Evolutionary conservation across 2,329 filamentous ascomycete genomes (phyloP), one percentile per base, ranked within the genome.

Genomic region (Neonectria hederae): DNA sequence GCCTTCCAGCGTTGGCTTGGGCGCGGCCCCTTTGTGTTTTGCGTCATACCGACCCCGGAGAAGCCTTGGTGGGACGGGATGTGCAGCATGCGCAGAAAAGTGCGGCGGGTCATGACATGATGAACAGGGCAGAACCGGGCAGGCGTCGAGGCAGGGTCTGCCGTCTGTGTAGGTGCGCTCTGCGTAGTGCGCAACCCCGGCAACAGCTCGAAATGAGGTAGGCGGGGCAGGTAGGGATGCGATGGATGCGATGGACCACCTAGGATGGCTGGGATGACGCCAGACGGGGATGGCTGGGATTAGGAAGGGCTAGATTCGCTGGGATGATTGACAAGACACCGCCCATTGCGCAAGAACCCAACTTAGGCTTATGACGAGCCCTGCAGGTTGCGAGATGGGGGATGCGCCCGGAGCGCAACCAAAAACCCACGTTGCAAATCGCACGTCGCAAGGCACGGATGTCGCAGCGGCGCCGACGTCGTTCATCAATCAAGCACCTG

Each of bases 21-120:
- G 38, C 55, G 64, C 60, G 55, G 65, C 62, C 62, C 56, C 54
- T 66, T 72, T 74, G 72, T 67, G 71, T 74, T 66, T 72, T 74
- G 72, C 70, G 72, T 74, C 72, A 74, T 74, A 68, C 65, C 65
- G 59, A 71, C 62, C 59, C 56, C 60, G 28, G 59, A 54, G 62
- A 45, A 45, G 64, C 43, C 62, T 65, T 52, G 65, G 63, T 65
- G 65, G 64, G 62, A 52, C 51, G 52, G 46, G 40, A 51, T 54
- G 62, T 46, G 64, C 59, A 69, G 64, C 69, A 63, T 63, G 52
- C 62, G 52, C 52, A 72, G 54, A 72, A 69, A 72, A 68, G 59
- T 66, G 52, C 52, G 64, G 64, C 42, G 45, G 59, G 48, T 61
- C 62, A 70, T 70, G 69, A 68, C 69, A 72, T 67, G 68, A 69